Evolutionary conservation across 208 protist species (phyloP), one percentile per base, ranked within the genome.

Genomic region (Wallacemonas collosoma): DNA sequence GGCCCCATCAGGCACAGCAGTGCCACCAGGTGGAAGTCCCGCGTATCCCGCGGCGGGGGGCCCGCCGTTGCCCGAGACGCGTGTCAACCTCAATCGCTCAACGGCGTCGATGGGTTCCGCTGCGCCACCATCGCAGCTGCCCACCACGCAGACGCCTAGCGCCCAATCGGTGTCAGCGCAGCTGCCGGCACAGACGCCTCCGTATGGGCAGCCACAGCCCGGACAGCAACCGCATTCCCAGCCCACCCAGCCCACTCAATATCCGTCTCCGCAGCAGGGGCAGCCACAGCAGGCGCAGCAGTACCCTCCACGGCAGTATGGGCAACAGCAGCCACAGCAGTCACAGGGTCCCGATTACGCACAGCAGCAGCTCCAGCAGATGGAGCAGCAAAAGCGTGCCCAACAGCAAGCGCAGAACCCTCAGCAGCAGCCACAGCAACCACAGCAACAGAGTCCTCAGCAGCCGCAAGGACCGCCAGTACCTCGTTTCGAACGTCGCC

Each of bases 401-500:
- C 73, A 58, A 40, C 65, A 81, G 45, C 71, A 71, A 35, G 62
- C 57, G 48, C 73, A 61, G 41, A 79, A 82, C 1, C 73, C 26
- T 36, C 71, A 79, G 56, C 71, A 76, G 47, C 76, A 77, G 6
- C 72, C 68, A 40, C 82, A 73, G 47, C 76, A 77, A 12, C 72
- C 68, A 40, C 82, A 73, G 15, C 74, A 68, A 26, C 75, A 87
- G 51, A 78, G 75, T 26, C 82, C 76, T 39, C 72, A 77, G 48
- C 69, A 8, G 38, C 62, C n/a, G 3, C 40, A 56, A 54, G 82
- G 83, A 8, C 75, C 82, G 14, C 82, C 91, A 50, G 54, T 80
- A 40, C 91, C 91, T 50, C 80, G 68, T 39, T 95, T 84, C 81
- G 86, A 93, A 45, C 91, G 88, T 62, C 86, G 88, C 53, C 88